Percentiles rank a stretch among this genome's conserved stretches.
Conservation (phyloP, 257 asterid species). For the Solanum bulbocastanum region DNA sequence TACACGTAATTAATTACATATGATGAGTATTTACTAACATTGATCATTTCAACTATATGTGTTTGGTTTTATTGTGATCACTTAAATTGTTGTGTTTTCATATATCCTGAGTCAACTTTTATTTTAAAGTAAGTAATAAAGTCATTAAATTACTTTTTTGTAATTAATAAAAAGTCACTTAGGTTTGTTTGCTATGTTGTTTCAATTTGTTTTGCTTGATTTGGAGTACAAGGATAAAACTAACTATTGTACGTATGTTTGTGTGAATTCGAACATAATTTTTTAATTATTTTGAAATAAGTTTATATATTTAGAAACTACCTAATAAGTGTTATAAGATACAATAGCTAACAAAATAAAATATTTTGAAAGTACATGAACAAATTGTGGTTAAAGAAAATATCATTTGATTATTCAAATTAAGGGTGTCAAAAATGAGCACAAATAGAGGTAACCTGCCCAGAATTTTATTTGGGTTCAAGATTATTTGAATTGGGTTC, state of each 20-base stretch:
- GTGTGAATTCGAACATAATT: too few relatives aligned
- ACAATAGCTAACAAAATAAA: not conserved
- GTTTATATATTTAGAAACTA: not conserved
- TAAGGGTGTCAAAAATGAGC: not conserved
- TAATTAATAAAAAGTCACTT: not conserved
- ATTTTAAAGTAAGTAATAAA: not conserved
- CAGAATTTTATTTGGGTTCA: not conserved
- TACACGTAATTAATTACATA: not conserved
- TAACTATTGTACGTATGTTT: not conserved
- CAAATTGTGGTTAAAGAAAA: not conserved
- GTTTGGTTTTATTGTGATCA: not conserved
- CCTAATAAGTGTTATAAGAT: not conserved
- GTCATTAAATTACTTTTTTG: too few relatives aligned
- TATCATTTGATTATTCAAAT: not conserved
- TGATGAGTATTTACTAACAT: not conserved
- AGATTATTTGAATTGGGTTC: not conserved
- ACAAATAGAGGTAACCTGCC: not conserved
- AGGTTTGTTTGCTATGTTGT: not conserved
- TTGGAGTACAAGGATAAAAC: not conserved
- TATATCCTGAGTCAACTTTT: too few relatives aligned
- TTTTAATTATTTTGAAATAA: too few relatives aligned
- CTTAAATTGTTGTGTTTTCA: not conserved
- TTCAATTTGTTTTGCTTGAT: not conserved
- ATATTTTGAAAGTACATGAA: not conserved
- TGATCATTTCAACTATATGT: not conserved